Base-by-base conservation (phyloP, 2,329 filamentous ascomycete species). In the Neonectria ditissima region DNA sequence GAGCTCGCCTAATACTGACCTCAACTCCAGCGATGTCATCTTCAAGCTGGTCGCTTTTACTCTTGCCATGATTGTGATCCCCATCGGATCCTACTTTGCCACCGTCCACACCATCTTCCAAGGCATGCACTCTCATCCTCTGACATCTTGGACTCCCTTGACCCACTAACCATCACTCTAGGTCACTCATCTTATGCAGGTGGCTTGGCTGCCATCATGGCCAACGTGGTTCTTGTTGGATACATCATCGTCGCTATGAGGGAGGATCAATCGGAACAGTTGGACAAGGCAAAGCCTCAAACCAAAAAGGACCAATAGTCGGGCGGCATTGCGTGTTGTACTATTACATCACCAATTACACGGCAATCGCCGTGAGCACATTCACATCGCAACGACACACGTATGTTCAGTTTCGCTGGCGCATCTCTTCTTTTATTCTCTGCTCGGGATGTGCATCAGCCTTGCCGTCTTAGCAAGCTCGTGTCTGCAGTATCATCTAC, bases 241-340 rank as follows among this genome's bases (percentile, higher is more conserved):
- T 99, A 98, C 79, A 88, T 98, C 45, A 82, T 97, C 60, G 93
- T 97, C 20, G 96, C 96, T 4, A 94, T 97, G 87, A 89, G 86
- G 65, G 96, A 99, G 78, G 96, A 98, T 74, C 81, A 87, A 69
- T 80, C 81, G 2, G 84, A 86, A 18, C 79, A 80, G 68, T 65
- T 74, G 37, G 82, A 82, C 64, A 82, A 81, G 43, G 71, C 73
- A 65, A 80, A 80, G 71, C 73, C 74, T 43, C 80, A 83, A 57
- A 77, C 73, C 55, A 87, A 86, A 78, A 88, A 88, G 74, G 78
- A 82, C 47, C 78, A 81, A 66, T 85, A 71, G 74, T 55, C 30
- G n/a, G n/a, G 26, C 20, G 30, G 16, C 11, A 24, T 45, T 14
- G 14, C 53, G 16, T 16, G 51, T 14, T 43, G 28, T 24, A 50